phyloP scores from a whole-genome alignment of 345 rosid genomes.

The Hypericum androsaemum region DNA sequence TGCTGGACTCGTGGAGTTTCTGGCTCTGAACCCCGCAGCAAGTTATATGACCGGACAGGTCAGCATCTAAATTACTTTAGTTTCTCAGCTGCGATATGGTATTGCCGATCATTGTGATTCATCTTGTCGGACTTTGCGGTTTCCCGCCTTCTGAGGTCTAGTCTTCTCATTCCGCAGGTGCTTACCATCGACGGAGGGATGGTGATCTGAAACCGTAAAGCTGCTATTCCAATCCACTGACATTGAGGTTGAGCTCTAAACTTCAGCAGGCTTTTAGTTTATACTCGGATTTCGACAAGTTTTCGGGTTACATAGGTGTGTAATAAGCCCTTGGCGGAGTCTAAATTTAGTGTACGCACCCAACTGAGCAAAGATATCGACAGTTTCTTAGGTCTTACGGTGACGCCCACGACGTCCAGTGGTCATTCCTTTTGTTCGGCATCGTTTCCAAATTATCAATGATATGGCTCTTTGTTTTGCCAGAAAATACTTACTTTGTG shows the following conservation, averaged over 20 bases:
- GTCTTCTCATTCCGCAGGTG: constrained; percentile 39
- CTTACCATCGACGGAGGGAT: constrained; percentile 93
- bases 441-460: too few species aligned
- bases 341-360: too few species aligned
- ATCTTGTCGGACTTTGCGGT: background rate
- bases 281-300: too few species aligned
- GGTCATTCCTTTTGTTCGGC: too few species aligned
- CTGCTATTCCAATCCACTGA: background rate
- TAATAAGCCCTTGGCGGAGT: too few species aligned
- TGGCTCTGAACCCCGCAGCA: constrained; percentile 85
- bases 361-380: too few species aligned
- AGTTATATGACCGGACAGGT: constrained; percentile 96
- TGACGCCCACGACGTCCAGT: too few species aligned
- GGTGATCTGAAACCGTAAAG: constrained; percentile 45
- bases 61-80: constrained; percentile 4
- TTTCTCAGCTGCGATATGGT: background rate
- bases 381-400: too few species aligned
- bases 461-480: too few species aligned
- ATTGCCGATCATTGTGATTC: background rate
- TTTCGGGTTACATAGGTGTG: too few species aligned
- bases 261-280: background rate
- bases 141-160: constrained; percentile 4
- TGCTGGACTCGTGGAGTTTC: constrained; percentile 93
- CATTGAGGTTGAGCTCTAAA: background rate
- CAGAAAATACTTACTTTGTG: too few species aligned